Percentiles rank a stretch among this genome's conserved stretches.
phyloP scores from a whole-genome alignment of 2,329 filamentous ascomycete species.

The Colletotrichum tanaceti region DNA sequence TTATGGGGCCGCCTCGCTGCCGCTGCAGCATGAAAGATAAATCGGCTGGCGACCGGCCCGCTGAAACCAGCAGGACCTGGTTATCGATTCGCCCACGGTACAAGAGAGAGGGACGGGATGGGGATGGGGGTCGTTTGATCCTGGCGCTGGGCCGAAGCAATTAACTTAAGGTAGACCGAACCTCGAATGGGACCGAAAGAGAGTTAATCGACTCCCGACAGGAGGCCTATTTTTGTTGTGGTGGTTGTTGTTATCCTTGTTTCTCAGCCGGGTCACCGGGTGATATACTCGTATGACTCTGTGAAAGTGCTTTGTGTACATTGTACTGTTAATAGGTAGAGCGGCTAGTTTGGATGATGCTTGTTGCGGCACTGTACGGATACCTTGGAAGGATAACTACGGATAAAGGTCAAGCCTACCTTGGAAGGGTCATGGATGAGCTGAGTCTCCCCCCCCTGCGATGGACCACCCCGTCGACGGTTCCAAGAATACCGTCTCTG shows the following conservation, averaged over 20 bases:
- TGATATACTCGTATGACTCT: too few relatives aligned
- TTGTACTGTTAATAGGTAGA: background rate
- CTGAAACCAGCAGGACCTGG: conserved; percentile 4
- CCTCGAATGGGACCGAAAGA: conserved; percentile 15
- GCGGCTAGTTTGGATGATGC: conserved; percentile 2
- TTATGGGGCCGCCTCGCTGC: background rate
- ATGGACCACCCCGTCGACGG: conserved; percentile 9
- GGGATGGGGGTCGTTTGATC: conserved; percentile 4
- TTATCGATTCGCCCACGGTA: conserved; percentile 16
- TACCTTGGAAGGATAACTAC: too few relatives aligned
- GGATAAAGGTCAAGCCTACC: too few relatives aligned
- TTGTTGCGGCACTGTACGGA: background rate
- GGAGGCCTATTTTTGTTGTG: conserved; percentile 30
- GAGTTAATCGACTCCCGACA: conserved; percentile 34
- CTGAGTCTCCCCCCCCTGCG: too few relatives aligned
- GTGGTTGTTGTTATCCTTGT: conserved; percentile 19
- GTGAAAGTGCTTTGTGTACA: too few relatives aligned
- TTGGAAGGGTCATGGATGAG: background rate
- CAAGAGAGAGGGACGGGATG: background rate
- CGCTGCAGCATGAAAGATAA: background rate
- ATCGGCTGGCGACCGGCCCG: conserved; percentile 13
- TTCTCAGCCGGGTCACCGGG: too few relatives aligned
- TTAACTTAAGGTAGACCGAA: conserved; percentile 23
- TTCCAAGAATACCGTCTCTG: background rate
- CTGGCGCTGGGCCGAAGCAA: conserved; percentile 20